These are phyloP conservation scores for Forsythia suspensa DNA, from an alignment of 257 asterid genomes.

Conservation along the genomic window DNA sequence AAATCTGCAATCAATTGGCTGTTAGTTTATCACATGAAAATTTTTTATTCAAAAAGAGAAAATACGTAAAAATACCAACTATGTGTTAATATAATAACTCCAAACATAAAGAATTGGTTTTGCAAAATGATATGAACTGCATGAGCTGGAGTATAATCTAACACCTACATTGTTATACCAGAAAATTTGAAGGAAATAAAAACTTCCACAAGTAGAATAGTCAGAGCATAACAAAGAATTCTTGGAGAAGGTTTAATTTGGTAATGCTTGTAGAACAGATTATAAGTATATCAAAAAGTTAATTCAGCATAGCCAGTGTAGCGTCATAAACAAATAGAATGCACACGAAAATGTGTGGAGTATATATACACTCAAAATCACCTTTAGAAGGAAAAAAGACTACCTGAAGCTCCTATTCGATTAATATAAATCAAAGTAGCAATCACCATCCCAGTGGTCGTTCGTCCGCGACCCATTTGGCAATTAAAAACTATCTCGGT, in stretches of 20 bases:
- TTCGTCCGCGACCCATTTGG: constrained; percentile 99
- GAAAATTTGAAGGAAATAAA: neutral
- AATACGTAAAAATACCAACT: no score
- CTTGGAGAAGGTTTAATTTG: neutral
- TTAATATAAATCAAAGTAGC: constrained; percentile 83
- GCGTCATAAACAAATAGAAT: constrained; percentile 18
- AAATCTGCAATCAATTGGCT: no score
- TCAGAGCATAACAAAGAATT: neutral
- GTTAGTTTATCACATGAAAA: no score
- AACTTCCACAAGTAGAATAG: neutral
- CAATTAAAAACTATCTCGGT: constrained; percentile 88
- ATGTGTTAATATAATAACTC: no score
- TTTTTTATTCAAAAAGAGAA: no score
- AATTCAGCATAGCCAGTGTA: constrained; percentile 7
- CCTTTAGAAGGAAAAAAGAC: constrained; percentile 23
- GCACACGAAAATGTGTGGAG: constrained; percentile 10
- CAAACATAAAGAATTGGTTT: neutral
- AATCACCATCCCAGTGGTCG: constrained; percentile 99
- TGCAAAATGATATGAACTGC: neutral
- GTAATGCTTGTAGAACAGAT: neutral
- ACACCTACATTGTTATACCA: neutral
- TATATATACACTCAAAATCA: constrained; percentile 8
- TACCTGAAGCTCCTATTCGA: constrained; percentile 97
- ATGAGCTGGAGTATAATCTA: neutral
- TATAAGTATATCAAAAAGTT: constrained; percentile 1